Evolutionary conservation across 2,329 filamentous ascomycete genomes (phyloP).

Genomic region (Trichoderma asperellum): DNA sequence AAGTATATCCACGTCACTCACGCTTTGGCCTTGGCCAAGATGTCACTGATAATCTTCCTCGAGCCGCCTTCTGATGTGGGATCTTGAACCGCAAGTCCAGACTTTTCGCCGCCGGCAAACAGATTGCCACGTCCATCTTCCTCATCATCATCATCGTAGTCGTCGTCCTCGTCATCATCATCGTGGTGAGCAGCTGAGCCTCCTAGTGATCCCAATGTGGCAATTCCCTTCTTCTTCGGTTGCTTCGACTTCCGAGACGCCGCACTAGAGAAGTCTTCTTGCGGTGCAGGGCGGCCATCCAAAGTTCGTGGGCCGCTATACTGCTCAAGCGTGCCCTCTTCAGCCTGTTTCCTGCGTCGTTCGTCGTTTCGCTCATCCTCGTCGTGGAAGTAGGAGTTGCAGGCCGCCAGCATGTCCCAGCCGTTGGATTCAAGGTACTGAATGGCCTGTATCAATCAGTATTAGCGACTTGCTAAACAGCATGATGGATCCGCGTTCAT

Average conservation of each 20-base stretch:
- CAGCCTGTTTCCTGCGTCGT: constrained; percentile 50
- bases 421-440: constrained; percentile 66
- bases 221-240: constrained; percentile 63
- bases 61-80: constrained; percentile 55
- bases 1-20: constrained; percentile 40
- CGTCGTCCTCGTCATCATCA: constrained; percentile 63
- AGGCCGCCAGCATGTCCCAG: constrained; percentile 69
- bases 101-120: constrained; percentile 86
- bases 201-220: constrained; percentile 62
- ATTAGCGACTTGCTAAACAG: background rate
- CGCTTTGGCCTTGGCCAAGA: constrained; percentile 66
- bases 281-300: constrained; percentile 63
- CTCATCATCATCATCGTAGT: constrained; percentile 61
- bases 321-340: constrained; percentile 33
- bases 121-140: constrained; percentile 67
- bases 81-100: constrained; percentile 69
- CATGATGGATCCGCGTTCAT: background rate
- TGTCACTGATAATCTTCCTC: constrained; percentile 63
- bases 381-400: constrained; percentile 64
- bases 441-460: constrained; percentile 56
- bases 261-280: constrained; percentile 38
- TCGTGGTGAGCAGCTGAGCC: constrained; percentile 53
- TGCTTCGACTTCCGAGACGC: constrained; percentile 44
- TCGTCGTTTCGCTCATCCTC: constrained; percentile 55
- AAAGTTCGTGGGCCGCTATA: constrained; percentile 67